phyloP scores from a whole-genome alignment of 352 stramenopile species.

The Pythium aquatile region DNA sequence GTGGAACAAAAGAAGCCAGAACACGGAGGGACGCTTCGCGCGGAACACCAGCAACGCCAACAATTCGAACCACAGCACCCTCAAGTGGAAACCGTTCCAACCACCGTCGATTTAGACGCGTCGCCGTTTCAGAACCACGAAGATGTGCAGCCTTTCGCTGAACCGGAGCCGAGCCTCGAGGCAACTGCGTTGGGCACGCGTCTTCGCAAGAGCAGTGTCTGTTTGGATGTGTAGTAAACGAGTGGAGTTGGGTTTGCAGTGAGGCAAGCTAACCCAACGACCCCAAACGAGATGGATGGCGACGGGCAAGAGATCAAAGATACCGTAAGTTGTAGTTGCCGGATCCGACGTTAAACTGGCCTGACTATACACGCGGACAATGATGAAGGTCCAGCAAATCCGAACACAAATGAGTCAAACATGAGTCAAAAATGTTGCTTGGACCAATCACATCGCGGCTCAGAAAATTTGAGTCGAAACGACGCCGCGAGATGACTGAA shows the following conservation, averaged over 20 bases:
- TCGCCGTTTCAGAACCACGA: background rate
- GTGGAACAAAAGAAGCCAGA: slow-evolving; percentile 8
- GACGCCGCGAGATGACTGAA: background rate
- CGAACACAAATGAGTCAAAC: slow-evolving; percentile 6
- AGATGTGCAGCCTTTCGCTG: background rate
- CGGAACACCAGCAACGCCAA: background rate
- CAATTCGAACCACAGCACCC: background rate
- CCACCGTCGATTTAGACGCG: background rate
- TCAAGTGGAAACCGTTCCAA: background rate
- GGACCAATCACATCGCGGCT: slow-evolving; percentile 13
- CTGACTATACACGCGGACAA: background rate
- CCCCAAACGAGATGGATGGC: background rate
- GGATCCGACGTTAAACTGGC: slow-evolving; percentile 13
- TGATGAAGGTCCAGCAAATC: slow-evolving; percentile 11
- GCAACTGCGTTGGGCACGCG: background rate
- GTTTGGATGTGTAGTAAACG: slow-evolving; percentile 11
- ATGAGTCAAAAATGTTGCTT: background rate
- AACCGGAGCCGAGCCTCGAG: background rate
- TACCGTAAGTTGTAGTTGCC: slow-evolving; percentile 11
- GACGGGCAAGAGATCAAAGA: background rate
- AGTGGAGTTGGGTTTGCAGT: background rate
- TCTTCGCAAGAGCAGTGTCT: slow-evolving; percentile 19
- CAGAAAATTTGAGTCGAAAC: background rate
- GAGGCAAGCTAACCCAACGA: background rate
- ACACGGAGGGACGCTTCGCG: background rate